Base-by-base conservation (phyloP, 169 alveolate genomes). In the Plasmodium gallinaceum region DNA sequence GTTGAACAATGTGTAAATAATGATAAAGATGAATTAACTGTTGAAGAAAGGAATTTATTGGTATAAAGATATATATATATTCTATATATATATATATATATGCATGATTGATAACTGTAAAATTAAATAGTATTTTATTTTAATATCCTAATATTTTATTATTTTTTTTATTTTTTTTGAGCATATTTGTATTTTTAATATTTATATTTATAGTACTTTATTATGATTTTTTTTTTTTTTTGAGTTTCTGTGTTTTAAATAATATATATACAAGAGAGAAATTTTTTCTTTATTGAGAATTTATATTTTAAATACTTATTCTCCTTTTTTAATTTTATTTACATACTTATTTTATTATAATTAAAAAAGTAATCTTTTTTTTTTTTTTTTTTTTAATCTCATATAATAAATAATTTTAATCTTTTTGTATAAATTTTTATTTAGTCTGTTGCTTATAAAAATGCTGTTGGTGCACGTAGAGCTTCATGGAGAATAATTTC, bases 391-490 rank as follows among this genome's bases (percentile, higher is more conserved):
- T 60, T 5, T 48, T n/a, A 24, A 45, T 74, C 20, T 43, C 42
- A 2, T 46, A 37, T 72, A 32, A 32, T 32, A 32, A 32, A 32
- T 32, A 1, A 32, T 32, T 32, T 32, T 32, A n/a, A n/a, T n/a
- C n/a, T 32, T 32, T 32, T 32, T 32, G 4, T 32, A 4, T 32
- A 32, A 32, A 2, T 12, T n/a, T 74, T 65, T 71, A 74, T 94
- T 46, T 95, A 98, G 88, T 97, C 99, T 26, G 99, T 99, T 70
- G 99, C 99, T 16, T 99, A 97, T 96, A 99, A 98, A 94, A 98
- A 99, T 91, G 98, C 99, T 26, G 99, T 99, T 74, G 99, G 99
- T 14, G 98, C 99, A 14, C 96, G 99, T 90, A 94, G 99, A 68
- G 98, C 99, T 32, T 98, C 99, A 16, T 97, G 99, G 99, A 95